Evolutionary conservation across 75 land plant species (phyloP), one percentile per base, ranked within the genome.

Genomic region (Pinus taeda): DNA sequence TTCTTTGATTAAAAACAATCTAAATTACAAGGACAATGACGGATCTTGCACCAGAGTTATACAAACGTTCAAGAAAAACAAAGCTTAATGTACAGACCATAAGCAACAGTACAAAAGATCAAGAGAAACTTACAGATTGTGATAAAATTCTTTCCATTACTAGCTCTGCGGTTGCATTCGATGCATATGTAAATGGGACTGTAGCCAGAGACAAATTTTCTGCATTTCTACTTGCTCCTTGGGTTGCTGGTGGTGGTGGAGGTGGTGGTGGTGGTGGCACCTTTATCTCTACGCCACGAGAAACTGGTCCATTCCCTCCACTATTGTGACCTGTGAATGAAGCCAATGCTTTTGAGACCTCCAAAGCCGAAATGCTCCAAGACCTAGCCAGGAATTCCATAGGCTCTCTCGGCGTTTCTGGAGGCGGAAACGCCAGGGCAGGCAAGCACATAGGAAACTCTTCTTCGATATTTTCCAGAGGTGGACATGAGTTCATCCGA

Each of bases 321-420:
- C 57, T 59, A 37, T 57, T 53, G 37, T 29, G 55, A 26, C 57
- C 75, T 12, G 56, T 30, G 24, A 15, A 29, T 6, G 59, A 11
- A 73, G 79, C 71, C 8, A 93, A 80, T 22, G 96, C 93, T 37
- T 87, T 92, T 7, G 93, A 77, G 57, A 93, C 87, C 75, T 93
- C 96, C 78, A 79, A 67, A 13, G 96, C 85, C 1, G 96, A 93
- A 42, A 93, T 78, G 80, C 96, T 94, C 99, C 99, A 96, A 0
- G 94, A 92, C 36, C 99, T 78, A 0, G 97, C 85, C 12, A 96
- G 85, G 75, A 94, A 96, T 86, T 96, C 99, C 95, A 96, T 94
- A 22, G 97, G 93, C 88, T 96, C 99, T 12, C 77, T 85, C 4
- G 96, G 96, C 37, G 93, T 93, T 57, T 93, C 91, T 13, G 94